phyloP scores from a whole-genome alignment of 805 yeast species.

The Clavispora asparagi region DNA sequence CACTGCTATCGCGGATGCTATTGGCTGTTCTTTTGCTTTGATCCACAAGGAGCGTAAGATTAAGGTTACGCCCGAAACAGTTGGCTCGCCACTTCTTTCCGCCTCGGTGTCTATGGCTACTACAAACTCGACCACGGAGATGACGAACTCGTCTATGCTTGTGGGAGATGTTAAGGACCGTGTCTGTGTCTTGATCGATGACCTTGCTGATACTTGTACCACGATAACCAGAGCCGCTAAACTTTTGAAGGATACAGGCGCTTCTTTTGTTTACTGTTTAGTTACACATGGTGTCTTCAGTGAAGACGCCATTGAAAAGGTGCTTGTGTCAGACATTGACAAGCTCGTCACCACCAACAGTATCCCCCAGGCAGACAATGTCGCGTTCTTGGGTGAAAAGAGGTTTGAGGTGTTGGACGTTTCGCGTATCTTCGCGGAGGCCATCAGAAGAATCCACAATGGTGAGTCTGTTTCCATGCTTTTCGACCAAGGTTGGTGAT shows the following conservation, averaged over 20 bases:
- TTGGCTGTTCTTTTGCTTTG: slow-evolving; percentile 86
- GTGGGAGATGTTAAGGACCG: slow-evolving; percentile 91
- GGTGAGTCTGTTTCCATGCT: slow-evolving; percentile 95
- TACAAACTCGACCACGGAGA: slow-evolving; percentile 14
- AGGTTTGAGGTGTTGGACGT: slow-evolving; percentile 82
- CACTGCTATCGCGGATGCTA: slow-evolving; percentile 84
- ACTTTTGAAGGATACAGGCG: slow-evolving; percentile 89
- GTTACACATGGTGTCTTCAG: slow-evolving; percentile 91
- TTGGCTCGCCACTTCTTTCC: slow-evolving; percentile 15
- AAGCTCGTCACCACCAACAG: slow-evolving; percentile 85
- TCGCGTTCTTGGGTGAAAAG: slow-evolving; percentile 44
- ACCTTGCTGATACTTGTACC: slow-evolving; percentile 86
- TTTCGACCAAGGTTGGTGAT: slow-evolving; percentile 74
- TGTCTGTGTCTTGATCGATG: slow-evolving; percentile 89
- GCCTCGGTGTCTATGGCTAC: slow-evolving; percentile 14
- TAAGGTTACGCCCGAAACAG: slow-evolving; percentile 23
- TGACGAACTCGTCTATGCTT: slow-evolving; percentile 82
- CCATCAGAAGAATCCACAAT: slow-evolving; percentile 91
- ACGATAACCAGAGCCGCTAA: slow-evolving; percentile 92
- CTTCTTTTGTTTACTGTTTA: slow-evolving; percentile 76
- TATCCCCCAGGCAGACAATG: slow-evolving; percentile 73
- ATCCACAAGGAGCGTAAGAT: slow-evolving; percentile 89
- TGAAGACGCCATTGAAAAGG: slow-evolving; percentile 80
- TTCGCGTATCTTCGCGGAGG: slow-evolving; percentile 84
- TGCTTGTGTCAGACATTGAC: slow-evolving; percentile 67